Evolutionary conservation across 345 rosid genomes (phyloP).

Genomic region (Pistacia integerrima): DNA sequence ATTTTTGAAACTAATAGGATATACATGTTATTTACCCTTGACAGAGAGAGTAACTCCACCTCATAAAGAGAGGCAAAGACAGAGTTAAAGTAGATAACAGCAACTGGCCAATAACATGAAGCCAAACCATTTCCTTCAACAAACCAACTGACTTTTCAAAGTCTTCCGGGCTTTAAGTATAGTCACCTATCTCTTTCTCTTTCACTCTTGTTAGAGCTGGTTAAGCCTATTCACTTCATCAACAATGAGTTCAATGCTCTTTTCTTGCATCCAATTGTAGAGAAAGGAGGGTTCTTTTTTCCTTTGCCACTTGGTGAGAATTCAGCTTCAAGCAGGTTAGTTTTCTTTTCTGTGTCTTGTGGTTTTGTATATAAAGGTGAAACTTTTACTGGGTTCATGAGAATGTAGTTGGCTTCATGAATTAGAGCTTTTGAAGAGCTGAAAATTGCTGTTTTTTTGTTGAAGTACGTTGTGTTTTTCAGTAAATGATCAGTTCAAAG

Average conservation of each 20-base stretch:
- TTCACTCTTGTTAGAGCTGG: too few species aligned
- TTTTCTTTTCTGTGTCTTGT: background rate
- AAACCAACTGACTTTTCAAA: background rate
- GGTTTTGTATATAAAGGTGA: background rate
- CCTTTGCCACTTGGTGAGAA: background rate
- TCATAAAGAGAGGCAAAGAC: too few species aligned
- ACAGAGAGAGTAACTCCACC: too few species aligned
- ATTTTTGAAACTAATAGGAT: too few species aligned
- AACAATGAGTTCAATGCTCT: background rate
- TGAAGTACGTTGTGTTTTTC: background rate
- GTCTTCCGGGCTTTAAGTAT: background rate
- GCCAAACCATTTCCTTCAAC: background rate
- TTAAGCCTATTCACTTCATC: background rate
- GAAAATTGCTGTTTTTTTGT: background rate
- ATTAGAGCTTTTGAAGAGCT: background rate
- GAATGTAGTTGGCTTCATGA: background rate
- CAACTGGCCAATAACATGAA: too few species aligned
- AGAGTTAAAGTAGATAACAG: too few species aligned
- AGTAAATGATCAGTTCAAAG: too few species aligned
- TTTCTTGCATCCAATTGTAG: background rate
- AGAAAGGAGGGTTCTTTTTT: background rate
- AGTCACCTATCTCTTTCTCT: background rate
- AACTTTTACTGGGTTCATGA: background rate
- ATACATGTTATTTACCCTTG: too few species aligned
- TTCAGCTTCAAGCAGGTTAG: conserved; percentile 13